Conservation (phyloP, 345 rosid species). For the Moricandia arvensis region DNA sequence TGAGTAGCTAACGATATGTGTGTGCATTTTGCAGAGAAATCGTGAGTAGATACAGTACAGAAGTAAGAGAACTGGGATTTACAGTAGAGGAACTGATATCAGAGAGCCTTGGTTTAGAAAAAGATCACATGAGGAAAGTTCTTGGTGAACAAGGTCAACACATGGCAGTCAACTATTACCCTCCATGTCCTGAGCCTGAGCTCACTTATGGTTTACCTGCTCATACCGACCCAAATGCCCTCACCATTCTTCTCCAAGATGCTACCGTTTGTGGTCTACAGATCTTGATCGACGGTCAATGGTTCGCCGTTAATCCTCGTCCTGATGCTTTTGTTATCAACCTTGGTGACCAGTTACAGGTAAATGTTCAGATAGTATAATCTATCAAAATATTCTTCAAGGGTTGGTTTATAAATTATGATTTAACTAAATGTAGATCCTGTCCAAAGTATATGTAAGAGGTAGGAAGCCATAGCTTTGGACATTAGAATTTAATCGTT, state of each 20-base stretch:
- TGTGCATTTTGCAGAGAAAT: constrained; percentile 45
- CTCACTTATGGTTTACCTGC: constrained; percentile 85
- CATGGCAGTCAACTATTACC: constrained; percentile 91
- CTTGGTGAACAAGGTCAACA: constrained; percentile 92
- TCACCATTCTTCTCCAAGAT: constrained; percentile 87
- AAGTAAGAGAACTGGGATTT: constrained; percentile 62
- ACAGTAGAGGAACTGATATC: constrained; percentile 72
- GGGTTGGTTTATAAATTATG: not conserved
- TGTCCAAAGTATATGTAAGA: not conserved
- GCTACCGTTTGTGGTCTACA: constrained; percentile 74
- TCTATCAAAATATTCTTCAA: not conserved
- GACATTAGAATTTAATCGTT: too few species aligned
- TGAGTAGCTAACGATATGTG: not conserved
- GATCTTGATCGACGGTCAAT: constrained; percentile 66
- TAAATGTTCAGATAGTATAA: not conserved
- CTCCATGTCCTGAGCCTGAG: constrained; percentile 91
- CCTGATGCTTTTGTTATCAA: constrained; percentile 81
- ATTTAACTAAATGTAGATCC: not conserved
- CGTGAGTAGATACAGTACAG: constrained; percentile 57
- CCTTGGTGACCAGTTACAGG: constrained; percentile 93
- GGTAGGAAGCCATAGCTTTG: too few species aligned
- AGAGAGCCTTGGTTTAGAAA: constrained; percentile 81
- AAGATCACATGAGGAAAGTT: constrained; percentile 44
- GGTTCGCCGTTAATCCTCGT: constrained; percentile 79
- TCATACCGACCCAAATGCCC: constrained; percentile 89